Evolutionary conservation across 495 filamentous ascomycete genomes (phyloP), one percentile per base, ranked within the genome.

Genomic region (Xylaria venustula): DNA sequence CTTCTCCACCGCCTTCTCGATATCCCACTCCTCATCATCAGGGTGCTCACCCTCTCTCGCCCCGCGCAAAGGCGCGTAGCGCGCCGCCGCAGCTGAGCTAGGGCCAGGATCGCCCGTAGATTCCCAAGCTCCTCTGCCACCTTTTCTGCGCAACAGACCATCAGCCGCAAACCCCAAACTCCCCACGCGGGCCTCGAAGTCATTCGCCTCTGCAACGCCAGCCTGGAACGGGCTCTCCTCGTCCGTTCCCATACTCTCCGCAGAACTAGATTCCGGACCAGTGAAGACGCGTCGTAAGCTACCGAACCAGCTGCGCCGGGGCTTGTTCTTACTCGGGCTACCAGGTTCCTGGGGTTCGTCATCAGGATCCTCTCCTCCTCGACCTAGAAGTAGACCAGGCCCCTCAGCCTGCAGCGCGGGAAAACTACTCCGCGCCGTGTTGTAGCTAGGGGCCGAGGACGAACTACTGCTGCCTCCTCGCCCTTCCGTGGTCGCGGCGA

Each of bases 11-110:
- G 90, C 91, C 45, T 83, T 83, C 71, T 97, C 93, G 34, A 97
- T 83, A 68, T 97, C 93, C 92, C 93, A 96, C 50, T 96, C 92
- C 4, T 86, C 88, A 14, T 89, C 87, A 1, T 79, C 79, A 0
- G 74, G 69, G 0, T 75, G 70, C 4, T 56, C 66, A 0, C 56
- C 53, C 22, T 44, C 56, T 46, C 20, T 28, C 19, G 26, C 54
- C 44, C 41, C 32, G 61, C 46, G 51, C 51, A 64, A 22, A 26
- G 58, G 55, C 20, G 42, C 25, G 46, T 55, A n/a, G 37, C 37
- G 20, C 28, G 42, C 25, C 34, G 42, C 41, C 7, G 45, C 53
- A n/a, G n/a, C 58, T 46, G 57, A n/a, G 58, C 63, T 60, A 48
- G 26, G 14, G 45, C 55, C 55, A 3, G 65, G 61, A n/a, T 25